Conservation (phyloP, 2,329 filamentous ascomycete genomes). For the Leptoxyphium fumago region DNA sequence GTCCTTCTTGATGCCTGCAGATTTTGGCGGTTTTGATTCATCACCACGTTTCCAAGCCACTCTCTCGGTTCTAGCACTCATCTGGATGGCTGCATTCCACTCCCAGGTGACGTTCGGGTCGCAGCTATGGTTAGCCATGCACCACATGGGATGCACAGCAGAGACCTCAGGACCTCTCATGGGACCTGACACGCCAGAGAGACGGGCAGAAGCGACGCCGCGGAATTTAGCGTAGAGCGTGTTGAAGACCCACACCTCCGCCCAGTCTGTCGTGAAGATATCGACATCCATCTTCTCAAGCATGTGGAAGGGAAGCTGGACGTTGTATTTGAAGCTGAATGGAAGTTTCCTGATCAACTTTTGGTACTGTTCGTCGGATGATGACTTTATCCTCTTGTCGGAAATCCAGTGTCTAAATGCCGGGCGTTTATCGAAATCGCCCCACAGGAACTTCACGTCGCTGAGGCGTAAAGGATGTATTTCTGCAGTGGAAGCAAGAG, state of each 20-base stretch:
- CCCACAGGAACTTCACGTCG: conserved; percentile 51
- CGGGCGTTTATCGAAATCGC: conserved; percentile 38
- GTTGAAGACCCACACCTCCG: conserved; percentile 76
- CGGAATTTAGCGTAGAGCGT: conserved; percentile 87
- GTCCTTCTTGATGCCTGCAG: conserved; percentile 54
- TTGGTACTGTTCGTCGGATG: conserved; percentile 2
- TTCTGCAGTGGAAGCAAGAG: conserved; percentile 45
- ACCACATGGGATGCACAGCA: conserved; percentile 92
- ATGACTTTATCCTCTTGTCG: conserved; percentile 3
- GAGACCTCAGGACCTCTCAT: conserved; percentile 81
- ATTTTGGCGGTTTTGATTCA: conserved; percentile 11
- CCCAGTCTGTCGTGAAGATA: conserved; percentile 45
- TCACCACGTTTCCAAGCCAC: conserved; percentile 33
- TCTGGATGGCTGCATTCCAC: conserved; percentile 66
- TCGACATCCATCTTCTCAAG: conserved; percentile 76
- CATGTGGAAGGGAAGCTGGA: conserved; percentile 60
- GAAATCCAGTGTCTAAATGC: conserved; percentile 7
- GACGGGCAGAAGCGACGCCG: conserved; percentile 76
- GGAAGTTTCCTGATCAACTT: conserved; percentile 43
- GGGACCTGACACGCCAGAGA: conserved; percentile 37
- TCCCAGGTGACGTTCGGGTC: conserved; percentile 92
- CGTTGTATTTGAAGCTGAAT: conserved; percentile 64
- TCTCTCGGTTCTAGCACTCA: conserved; percentile 47
- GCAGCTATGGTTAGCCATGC: conserved; percentile 89
- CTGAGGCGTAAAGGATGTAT: conserved; percentile 44